Base-by-base conservation (phyloP, 176 grass and related monocot species). In the Oryza meyeriana region DNA sequence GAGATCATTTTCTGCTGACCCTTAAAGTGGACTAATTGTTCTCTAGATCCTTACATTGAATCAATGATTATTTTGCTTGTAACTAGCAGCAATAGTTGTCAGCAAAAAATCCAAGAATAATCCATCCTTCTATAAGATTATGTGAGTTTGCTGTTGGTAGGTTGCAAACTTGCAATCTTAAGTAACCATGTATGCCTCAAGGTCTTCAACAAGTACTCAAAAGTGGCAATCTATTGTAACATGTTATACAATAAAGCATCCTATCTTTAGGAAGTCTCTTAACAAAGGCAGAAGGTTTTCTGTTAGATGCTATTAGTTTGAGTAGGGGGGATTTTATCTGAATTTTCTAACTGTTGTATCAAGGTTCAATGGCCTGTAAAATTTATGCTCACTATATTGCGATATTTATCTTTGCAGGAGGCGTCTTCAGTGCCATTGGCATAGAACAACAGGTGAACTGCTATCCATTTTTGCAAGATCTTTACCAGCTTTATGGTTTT, bases 361-460 rank as follows among this genome's bases (percentile, higher is more conserved):
- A 63, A 68, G 2, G 28, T 29, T 47, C 22, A 20, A 59, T 76
- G 39, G 61, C 42, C 52, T 35, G 48, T 26, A 5, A 79, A 26
- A 44, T 58, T 39, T 66, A 26, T 81, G 30, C 52, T 82, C 16
- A 87, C 22, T 74, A 38, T 58, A 64, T 50, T 45, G 38, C 64
- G 30, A 40, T 45, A 61, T 81, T 88, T 31, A 14, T 79, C 72
- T 84, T 88, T 75, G 70, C 92, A 97, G 95, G 90, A 61, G 90
- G 84, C 40, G 82, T 89, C 62, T 83, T 89, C 44, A 72, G 91
- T 82, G 87, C 77, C 18, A 63, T 80, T 61, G 86, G 42, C 26
- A 70, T 87, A 74, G 79, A 71, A 66, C 88, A 91, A 30, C 90
- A 94, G 89, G 95, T 97, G 79, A 83, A 22, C 18, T 22, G 48